Conservation (phyloP, 2,329 filamentous ascomycete genomes). For the Hirsutella thompsonii region DNA sequence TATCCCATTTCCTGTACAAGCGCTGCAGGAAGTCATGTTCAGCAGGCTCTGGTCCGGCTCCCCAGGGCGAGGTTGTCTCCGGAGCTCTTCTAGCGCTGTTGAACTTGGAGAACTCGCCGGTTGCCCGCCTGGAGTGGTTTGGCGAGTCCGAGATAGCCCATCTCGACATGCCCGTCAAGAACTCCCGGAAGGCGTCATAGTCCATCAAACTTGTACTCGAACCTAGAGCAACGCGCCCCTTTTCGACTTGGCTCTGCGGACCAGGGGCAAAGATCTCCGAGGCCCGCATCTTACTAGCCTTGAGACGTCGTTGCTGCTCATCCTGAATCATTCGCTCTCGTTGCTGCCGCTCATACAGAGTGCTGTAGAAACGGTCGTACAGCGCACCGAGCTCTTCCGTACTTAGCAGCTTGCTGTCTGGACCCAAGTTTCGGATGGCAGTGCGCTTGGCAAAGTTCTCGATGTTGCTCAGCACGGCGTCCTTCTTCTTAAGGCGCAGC, state of each 20-base stretch:
- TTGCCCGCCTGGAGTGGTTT: conserved; percentile 36
- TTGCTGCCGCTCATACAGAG: conserved; percentile 85
- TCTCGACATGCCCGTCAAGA: conserved; percentile 75
- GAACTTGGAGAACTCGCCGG: conserved; percentile 44
- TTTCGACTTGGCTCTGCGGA: conserved; percentile 49
- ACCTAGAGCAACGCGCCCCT: conserved; percentile 76
- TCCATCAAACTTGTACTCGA: conserved; percentile 91
- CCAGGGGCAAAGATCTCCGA: conserved; percentile 22
- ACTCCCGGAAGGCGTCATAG: conserved; percentile 91
- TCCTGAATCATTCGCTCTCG: conserved; percentile 66
- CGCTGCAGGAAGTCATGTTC: conserved; percentile 91
- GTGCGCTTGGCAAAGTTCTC: conserved; percentile 96
- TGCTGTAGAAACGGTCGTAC: conserved; percentile 88
- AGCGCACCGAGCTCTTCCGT: conserved; percentile 76
- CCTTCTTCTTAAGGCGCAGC: conserved; percentile 82
- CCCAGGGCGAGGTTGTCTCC: conserved; percentile 37
- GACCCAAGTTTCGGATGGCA: conserved; percentile 86
- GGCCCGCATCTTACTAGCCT: conserved; percentile 36
- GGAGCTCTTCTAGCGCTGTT: conserved; percentile 38
- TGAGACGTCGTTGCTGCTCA: conserved; percentile 53
- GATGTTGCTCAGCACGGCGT: conserved; percentile 86
- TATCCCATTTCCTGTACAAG: conserved; percentile 81
- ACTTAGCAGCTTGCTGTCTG: conserved; percentile 84
- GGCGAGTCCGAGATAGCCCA: conserved; percentile 91
- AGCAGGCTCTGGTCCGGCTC: conserved; percentile 52